Evolutionary conservation across 164 flowering plant genomes (phyloP), one percentile per base, ranked within the genome.

Genomic region (Malania oleifera): DNA sequence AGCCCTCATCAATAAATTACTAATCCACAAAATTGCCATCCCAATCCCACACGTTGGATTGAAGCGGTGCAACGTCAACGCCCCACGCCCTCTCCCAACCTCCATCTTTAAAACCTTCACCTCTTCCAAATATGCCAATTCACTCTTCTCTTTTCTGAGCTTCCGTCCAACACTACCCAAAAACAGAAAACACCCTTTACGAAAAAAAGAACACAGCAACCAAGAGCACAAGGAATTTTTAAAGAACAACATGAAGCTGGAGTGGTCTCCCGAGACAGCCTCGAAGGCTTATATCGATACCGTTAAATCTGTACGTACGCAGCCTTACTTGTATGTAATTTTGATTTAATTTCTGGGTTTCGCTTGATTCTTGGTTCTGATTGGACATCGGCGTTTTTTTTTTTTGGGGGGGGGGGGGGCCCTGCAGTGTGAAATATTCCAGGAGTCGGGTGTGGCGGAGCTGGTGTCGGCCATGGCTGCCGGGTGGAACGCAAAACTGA

Each of bases 181-280:
- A n/a, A n/a, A n/a, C n/a, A n/a, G n/a, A n/a, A n/a, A n/a, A n/a
- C n/a, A n/a, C n/a, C n/a, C n/a, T n/a, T n/a, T n/a, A n/a, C 56
- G 15, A 46, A 52, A 45, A 55, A 34, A 55, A 40, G 9, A n/a
- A 38, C 15, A 31, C 0, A 24, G 20, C 18, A 52, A 61, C n/a
- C 19, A 17, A 44, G 37, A 41, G 15, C 22, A 39, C 17, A 37
- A 14, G 11, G 38, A 62, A 22, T 29, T 20, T n/a, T 26, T 19
- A 19, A n/a, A 52, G 39, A 35, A 29, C 22, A 52, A 53, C 28
- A 86, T 86, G 96, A 83, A 88, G 84, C 78, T 84, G 9, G 78
- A 75, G 58, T 91, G 97, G 97, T 82, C 85, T 13, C 84, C 93
- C 0, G 98, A 88, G 44, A 74, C 68, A 12, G 98, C 98, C 19